A percentile compares a stretch with the other conserved stretches of the same genome.
These are phyloP conservation scores for Zopfia rhizophila DNA, from an alignment of 2,329 filamentous ascomycete genomes.

Conservation along the genomic window DNA sequence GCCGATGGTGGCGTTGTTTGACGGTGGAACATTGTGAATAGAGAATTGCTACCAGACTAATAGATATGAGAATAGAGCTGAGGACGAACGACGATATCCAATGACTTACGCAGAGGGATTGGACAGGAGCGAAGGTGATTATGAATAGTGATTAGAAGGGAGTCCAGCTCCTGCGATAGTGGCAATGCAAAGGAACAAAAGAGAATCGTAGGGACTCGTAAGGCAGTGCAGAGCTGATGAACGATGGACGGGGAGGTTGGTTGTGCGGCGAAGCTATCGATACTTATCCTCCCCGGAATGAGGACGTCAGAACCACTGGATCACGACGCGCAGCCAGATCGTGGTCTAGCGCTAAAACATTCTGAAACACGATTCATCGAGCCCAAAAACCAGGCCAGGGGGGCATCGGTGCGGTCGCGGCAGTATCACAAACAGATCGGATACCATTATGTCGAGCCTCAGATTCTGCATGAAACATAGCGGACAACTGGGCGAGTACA, in stretches of 20 bases:
- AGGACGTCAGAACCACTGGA: constrained; percentile 46
- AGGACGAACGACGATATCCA: constrained; percentile 16
- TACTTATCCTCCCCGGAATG: constrained; percentile 49
- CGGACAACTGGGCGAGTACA: constrained; percentile 47
- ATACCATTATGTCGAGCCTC: constrained; percentile 36
- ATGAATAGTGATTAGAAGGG: constrained; percentile 52
- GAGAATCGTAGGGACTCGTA: constrained; percentile 53
- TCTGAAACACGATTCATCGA: constrained; percentile 53
- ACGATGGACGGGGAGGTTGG: constrained; percentile 37
- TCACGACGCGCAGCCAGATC: constrained; percentile 21
- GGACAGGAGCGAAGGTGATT: constrained; percentile 39
- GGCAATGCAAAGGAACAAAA: constrained; percentile 50
- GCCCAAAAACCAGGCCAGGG: constrained; percentile 36
- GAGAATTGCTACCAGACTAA: constrained; percentile 50
- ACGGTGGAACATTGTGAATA: constrained; percentile 54
- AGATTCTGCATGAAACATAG: constrained; percentile 50
- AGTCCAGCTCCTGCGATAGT: constrained; percentile 58
- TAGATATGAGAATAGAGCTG: constrained; percentile 24
- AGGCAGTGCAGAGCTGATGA: constrained; percentile 40
- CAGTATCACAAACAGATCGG: constrained; percentile 39
- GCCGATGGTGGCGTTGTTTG: constrained; percentile 57
- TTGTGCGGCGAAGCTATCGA: constrained; percentile 48
- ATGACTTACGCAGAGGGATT: constrained; percentile 45
- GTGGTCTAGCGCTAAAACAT: constrained; percentile 47
- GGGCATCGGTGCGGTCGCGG: constrained; percentile 42